Percentiles rank a stretch among this genome's conserved stretches.
phyloP scores from a whole-genome alignment of 768 basidiomycete species.

The Lactifluus rugatus region DNA sequence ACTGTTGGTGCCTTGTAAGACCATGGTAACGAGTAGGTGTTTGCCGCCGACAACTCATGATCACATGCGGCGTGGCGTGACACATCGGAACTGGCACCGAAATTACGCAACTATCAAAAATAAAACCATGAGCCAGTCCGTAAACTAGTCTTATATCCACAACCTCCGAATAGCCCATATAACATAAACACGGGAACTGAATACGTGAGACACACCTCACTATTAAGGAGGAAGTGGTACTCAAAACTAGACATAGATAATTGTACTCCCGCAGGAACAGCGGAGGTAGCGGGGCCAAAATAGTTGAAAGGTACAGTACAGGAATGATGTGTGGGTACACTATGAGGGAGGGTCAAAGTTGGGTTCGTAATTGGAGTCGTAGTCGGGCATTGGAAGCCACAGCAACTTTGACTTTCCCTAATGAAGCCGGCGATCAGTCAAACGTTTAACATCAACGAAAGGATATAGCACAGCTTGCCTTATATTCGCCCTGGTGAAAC shows the following conservation, averaged over 20 bases:
- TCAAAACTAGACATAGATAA: neutral
- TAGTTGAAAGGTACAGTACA: slow-evolving; percentile 26
- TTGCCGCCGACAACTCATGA: neutral
- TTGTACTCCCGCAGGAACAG: slow-evolving; percentile 27
- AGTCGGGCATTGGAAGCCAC: too few relatives aligned
- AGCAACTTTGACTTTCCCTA: too few relatives aligned
- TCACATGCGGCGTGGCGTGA: neutral
- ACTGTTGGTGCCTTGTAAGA: neutral
- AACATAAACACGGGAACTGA: neutral
- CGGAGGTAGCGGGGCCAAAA: slow-evolving; percentile 27
- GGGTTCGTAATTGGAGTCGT: too few relatives aligned
- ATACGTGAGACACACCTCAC: neutral
- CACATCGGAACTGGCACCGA: neutral
- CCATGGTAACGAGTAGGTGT: neutral
- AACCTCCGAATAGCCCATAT: neutral
- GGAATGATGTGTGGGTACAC: slow-evolving; percentile 31
- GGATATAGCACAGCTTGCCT: slow-evolving; percentile 15
- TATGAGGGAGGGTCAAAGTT: too few relatives aligned
- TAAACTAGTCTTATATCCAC: neutral
- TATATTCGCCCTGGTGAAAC: slow-evolving; percentile 21
- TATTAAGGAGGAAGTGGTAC: neutral
- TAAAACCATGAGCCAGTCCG: neutral
- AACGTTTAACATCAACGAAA: neutral
- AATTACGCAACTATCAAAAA: neutral
- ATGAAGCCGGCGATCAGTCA: neutral